Percentiles rank a stretch among this genome's conserved stretches.
These are phyloP conservation scores for Camellia sinensis DNA, from an alignment of 148 eudicot species.

Conservation along the genomic window DNA sequence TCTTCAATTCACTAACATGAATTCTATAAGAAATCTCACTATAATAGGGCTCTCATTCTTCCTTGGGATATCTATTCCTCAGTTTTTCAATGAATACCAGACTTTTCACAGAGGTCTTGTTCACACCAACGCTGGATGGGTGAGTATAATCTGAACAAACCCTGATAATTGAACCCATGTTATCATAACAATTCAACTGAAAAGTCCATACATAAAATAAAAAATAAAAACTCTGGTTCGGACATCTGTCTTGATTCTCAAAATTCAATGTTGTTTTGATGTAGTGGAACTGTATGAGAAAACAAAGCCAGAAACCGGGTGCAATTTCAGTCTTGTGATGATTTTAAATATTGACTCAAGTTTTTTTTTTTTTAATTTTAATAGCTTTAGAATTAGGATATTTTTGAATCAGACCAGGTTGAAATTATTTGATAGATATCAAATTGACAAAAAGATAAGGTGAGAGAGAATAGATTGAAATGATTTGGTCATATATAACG, in stretches of 20 bases:
- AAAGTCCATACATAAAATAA: neutral
- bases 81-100: constrained; percentile 65
- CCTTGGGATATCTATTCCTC: constrained; percentile 95
- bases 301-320: no score
- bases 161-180: neutral
- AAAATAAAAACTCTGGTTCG: neutral
- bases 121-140: constrained; percentile 97
- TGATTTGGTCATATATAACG: no score
- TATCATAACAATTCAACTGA: neutral
- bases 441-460: no score
- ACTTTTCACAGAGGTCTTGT: constrained; percentile 68
- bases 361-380: no score
- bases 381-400: no score
- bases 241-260: constrained; percentile 1
- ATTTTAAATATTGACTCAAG: no score
- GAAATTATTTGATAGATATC: no score
- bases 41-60: constrained; percentile 92
- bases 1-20: constrained; percentile 98
- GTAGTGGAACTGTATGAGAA: no score
- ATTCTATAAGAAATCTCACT: constrained; percentile 92
- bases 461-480: no score
- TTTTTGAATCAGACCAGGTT: no score
- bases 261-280: neutral
- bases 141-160: constrained; percentile 28
- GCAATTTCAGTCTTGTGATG: no score